Base-by-base conservation (phyloP, 1,284 basidiomycete genomes). In the Pulchroboletus neoregius region DNA sequence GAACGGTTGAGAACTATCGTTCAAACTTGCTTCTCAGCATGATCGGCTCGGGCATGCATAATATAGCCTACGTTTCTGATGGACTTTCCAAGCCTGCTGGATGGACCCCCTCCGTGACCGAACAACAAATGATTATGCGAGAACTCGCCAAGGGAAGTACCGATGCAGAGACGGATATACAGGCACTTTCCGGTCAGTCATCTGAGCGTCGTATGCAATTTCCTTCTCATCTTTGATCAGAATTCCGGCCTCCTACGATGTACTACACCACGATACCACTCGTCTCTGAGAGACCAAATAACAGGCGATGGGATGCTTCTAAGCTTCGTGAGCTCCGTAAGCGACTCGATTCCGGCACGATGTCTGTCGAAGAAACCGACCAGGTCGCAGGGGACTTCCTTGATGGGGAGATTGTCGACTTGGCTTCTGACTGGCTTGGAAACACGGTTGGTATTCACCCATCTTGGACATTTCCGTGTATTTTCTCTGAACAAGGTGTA, bases 391-490 rank as follows among this genome's bases (percentile, higher is more conserved):
- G 76, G 36, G 94, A 98, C 63, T 85, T 95, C 62, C 74, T 98
- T 52, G 92, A 95, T 55, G 91, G 84, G 24, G 87, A 91, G 65
- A 90, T 91, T 51, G 86, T 93, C n/a, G 88, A 95, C 64, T 79
- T 98, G 50, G 87, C 94, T n/a, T 92, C 91, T 33, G 94, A 99
- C 68, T 99, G 96, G 84, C 89, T 99, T 56, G 96, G 96, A 51
- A 99, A 99, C 65, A 99, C 95, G 44, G 89, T 94, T 63, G 65
- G 80, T 71, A 15, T 49, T 40, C 18, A 8, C 30, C 24, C 20
- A 2, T 46, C 50, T 43, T 41, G 26, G 7, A 43, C 16, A 26
- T 1, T 8, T 45, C 23, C 27, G 30, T 48, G 16, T 46, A 28
- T 49, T 32, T 46, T 52, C 40, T 61, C 55, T 52, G 37, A 49